phyloP scores from a whole-genome alignment of 371 early-diverging fungal species.

The Furculomyces boomerangus region DNA sequence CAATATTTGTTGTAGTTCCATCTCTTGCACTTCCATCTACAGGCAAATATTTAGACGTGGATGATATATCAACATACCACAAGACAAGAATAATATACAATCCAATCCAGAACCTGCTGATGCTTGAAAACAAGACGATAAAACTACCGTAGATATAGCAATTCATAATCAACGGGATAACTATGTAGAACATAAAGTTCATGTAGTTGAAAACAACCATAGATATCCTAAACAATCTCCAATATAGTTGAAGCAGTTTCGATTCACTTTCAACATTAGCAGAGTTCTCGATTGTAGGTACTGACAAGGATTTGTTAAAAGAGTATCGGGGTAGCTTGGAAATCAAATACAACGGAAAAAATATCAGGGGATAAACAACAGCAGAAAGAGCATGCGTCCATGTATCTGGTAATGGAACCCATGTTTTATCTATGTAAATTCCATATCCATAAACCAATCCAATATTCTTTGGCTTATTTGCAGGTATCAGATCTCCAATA shows the following conservation, averaged over 20 bases:
- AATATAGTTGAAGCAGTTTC: neutral
- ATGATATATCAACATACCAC: no score
- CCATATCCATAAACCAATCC: conserved; percentile 22
- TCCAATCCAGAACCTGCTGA: neutral
- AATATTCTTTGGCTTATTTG: conserved; percentile 8
- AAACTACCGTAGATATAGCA: neutral
- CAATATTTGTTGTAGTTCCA: no score
- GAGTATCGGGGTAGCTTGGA: no score
- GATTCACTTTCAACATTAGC: neutral
- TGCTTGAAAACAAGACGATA: neutral
- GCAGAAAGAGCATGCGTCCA: conserved; percentile 34
- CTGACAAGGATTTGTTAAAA: neutral
- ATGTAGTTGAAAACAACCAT: no score
- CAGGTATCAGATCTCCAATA: conserved; percentile 31
- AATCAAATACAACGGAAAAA: conserved; percentile 17
- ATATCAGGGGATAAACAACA: conserved; percentile 7
- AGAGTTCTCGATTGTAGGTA: neutral
- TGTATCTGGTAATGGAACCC: conserved; percentile 66
- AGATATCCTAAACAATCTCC: no score
- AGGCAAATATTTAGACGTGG: no score
- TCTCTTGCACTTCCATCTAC: no score
- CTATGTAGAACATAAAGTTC: neutral
- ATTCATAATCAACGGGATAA: neutral
- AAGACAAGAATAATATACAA: no score
- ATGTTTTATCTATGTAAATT: conserved; percentile 31